phyloP scores from a whole-genome alignment of 1,284 basidiomycete species.

The Naganishia cerealis region DNA sequence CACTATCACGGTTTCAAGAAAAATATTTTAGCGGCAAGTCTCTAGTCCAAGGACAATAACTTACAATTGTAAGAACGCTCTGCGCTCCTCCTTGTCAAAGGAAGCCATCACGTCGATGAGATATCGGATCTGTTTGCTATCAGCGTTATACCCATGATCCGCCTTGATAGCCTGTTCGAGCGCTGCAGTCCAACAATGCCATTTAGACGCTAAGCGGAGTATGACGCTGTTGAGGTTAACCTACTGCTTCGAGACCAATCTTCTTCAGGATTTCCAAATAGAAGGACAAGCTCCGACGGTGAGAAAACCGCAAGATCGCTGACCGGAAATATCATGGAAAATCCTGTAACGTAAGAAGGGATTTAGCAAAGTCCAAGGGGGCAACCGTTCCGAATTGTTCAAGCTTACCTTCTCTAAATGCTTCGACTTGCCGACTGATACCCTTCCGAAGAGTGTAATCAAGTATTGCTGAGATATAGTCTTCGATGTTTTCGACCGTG shows the following conservation, averaged over 20 bases:
- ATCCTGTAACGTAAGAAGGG: slow-evolving; percentile 58
- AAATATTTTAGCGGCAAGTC: neutral
- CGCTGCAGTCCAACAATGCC: slow-evolving; percentile 57
- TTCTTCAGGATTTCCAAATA: slow-evolving; percentile 92
- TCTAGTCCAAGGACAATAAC: slow-evolving; percentile 25
- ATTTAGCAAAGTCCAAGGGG: neutral
- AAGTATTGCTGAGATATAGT: slow-evolving; percentile 79
- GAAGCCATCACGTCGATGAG: slow-evolving; percentile 82
- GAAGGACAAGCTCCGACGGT: slow-evolving; percentile 85
- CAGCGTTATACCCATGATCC: slow-evolving; percentile 95
- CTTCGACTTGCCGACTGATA: slow-evolving; percentile 70
- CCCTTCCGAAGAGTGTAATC: slow-evolving; percentile 79
- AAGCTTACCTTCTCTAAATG: slow-evolving; percentile 66
- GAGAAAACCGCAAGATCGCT: slow-evolving; percentile 87
- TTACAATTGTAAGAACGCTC: slow-evolving; percentile 85
- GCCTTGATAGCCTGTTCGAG: slow-evolving; percentile 88
- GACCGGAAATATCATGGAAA: slow-evolving; percentile 91
- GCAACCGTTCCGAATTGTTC: neutral
- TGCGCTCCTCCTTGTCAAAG: slow-evolving; percentile 70
- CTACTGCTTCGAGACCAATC: slow-evolving; percentile 87
- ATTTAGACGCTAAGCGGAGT: neutral
- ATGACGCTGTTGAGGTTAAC: slow-evolving; percentile 46
- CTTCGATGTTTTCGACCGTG: slow-evolving; percentile 78
- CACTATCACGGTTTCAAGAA: slow-evolving; percentile 49
- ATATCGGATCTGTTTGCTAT: slow-evolving; percentile 84